Conservation (phyloP, 768 basidiomycete species). For the Scleroderma bovista region DNA sequence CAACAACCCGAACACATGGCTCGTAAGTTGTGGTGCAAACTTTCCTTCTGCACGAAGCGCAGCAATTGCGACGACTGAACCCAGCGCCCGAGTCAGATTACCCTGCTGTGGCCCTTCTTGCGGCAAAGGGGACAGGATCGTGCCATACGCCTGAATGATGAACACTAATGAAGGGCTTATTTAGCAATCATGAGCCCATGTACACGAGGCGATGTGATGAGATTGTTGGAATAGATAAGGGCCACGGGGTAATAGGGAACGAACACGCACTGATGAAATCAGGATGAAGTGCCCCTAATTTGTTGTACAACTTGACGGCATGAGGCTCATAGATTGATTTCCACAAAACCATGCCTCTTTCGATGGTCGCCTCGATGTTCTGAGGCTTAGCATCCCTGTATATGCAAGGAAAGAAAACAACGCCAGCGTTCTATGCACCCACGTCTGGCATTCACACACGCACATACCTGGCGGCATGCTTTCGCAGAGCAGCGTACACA, state of each 20-base stretch:
- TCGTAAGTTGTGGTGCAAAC: slow-evolving; percentile 82
- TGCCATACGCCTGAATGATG: slow-evolving; percentile 82
- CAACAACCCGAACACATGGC: slow-evolving; percentile 86
- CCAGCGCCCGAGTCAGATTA: slow-evolving; percentile 78
- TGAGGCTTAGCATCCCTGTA: slow-evolving; percentile 53
- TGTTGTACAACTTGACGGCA: slow-evolving; percentile 82
- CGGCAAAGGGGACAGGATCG: slow-evolving; percentile 70
- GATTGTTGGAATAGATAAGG: slow-evolving; percentile 28
- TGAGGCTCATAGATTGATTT: slow-evolving; percentile 85
- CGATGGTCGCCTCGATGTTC: slow-evolving; percentile 63
- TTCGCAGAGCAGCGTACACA: slow-evolving; percentile 67
- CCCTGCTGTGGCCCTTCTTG: slow-evolving; percentile 66
- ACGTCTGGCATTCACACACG: slow-evolving; percentile 11
- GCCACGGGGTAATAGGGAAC: slow-evolving; percentile 28
- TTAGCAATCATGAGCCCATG: slow-evolving; percentile 27
- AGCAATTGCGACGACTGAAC: slow-evolving; percentile 81
- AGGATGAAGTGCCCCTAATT: slow-evolving; percentile 83
- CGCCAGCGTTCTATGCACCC: slow-evolving; percentile 6
- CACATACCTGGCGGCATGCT: slow-evolving; percentile 57
- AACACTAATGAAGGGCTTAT: slow-evolving; percentile 49
- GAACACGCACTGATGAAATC: slow-evolving; percentile 82
- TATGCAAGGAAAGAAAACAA: slow-evolving; percentile 7
- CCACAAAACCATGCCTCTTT: slow-evolving; percentile 73
- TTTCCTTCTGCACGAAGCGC: slow-evolving; percentile 79
- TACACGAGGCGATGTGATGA: slow-evolving; percentile 25